Evolutionary conservation across 305 asterid species (phyloP), one percentile per base, ranked within the genome.

Genomic region (Fraxinus latifolia): DNA sequence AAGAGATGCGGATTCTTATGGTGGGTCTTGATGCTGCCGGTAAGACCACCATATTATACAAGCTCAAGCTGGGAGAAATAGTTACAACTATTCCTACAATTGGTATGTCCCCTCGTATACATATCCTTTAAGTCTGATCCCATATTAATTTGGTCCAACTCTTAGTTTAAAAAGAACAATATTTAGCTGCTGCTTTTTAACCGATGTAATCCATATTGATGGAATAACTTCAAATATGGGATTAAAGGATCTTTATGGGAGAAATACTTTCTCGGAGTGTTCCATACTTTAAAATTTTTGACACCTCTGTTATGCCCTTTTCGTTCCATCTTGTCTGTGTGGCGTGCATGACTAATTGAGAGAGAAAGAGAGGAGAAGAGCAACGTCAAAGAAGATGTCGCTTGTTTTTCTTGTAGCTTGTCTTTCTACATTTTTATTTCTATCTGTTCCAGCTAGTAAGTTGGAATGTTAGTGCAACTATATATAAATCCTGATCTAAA

Each of bases 21-120:
- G 88, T 88, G 44, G 91, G 91, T 88, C 89, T 88, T 2, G 91
- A 86, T 81, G 91, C 89, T 1, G 91, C 91, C 70, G 91, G 91
- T 86, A 88, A 88, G 81, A 88, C 91, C 77, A 88, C 91, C 72
- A 88, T 88, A 76, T 79, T 88, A 84, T 88, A 88, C 84, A 88
- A 88, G 84, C 87, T 88, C 83, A 88, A 88, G 91, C 87, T 88
- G 77, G 91, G 91, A 81, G 89, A 88, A 74, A 86, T 86, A 32
- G 91, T 88, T 32, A 88, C 91, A 23, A 88, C 91, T 80, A 88
- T 86, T 81, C 89, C 89, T 15, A 88, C 91, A 31, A 86, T 88
- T 82, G 91, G 91, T 88, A 81, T 58, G 85, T 79, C 58, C 15
- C 60, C 2, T 32, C 34, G 1, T 65, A 4, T 25, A 23, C 17